phyloP scores from a whole-genome alignment of 108 stramenopile species.

The Cyclotella choctawhatcheeana region DNA sequence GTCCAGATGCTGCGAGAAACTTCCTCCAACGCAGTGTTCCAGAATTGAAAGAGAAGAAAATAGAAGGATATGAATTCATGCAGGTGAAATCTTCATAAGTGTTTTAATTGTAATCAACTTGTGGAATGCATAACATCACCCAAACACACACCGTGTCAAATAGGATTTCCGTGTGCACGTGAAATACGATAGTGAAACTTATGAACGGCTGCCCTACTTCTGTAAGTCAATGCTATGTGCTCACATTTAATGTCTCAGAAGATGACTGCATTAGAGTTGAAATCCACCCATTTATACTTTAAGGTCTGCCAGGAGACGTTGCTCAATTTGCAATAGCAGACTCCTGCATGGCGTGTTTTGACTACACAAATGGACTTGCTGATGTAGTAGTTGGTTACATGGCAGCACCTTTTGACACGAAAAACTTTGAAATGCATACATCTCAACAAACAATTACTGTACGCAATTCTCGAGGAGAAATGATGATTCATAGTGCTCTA shows the following conservation, averaged over 20 bases:
- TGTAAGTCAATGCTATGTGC: conserved; percentile 25
- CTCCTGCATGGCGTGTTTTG: conserved; percentile 82
- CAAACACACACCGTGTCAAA: too few relatives aligned
- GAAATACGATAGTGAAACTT: conserved; percentile 60
- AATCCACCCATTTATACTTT: too few relatives aligned
- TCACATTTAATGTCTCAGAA: too few relatives aligned
- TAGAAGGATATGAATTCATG: conserved; percentile 83
- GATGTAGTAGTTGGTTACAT: conserved; percentile 90
- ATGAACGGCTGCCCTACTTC: conserved; percentile 80
- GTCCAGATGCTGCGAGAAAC: conserved; percentile 71
- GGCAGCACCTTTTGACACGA: conserved; percentile 67
- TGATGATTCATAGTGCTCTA: conserved; percentile 69
- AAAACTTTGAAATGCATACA: conserved; percentile 57
- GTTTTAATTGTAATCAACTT: not conserved
- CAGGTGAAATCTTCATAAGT: conserved; percentile 32
- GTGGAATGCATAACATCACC: too few relatives aligned
- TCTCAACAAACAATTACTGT: conserved; percentile 76
- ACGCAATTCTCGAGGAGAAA: conserved; percentile 66
- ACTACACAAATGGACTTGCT: conserved; percentile 86
- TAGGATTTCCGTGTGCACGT: conserved; percentile 81
- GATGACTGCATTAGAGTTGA: too few relatives aligned
- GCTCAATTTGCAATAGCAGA: conserved; percentile 78
- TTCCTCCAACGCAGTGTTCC: conserved; percentile 67
- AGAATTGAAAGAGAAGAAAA: conserved; percentile 11
- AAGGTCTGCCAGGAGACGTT: conserved; percentile 75